Evolutionary conservation across 805 yeast species (phyloP), one percentile per base, ranked within the genome.

Genomic region (Ogataea philodendri): DNA sequence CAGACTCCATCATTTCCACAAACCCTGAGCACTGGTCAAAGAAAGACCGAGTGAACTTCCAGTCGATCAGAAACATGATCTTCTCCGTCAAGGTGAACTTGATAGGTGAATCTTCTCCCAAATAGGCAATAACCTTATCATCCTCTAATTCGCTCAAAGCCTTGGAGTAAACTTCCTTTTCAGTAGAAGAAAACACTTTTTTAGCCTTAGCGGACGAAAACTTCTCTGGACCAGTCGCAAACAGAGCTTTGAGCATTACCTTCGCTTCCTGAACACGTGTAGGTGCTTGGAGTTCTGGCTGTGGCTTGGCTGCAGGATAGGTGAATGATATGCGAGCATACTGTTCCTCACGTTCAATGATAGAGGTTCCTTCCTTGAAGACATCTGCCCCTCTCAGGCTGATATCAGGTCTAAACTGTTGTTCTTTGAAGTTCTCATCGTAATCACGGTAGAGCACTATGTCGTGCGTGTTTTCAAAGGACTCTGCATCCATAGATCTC

Each of bases 301-400:
- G 14, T 15, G 48, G 31, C 15, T 40, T 41, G 5, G 37, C 49
- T 11, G 44, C 40, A 4, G 66, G 54, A 30, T 54, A 62, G 16
- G 69, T 60, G 51, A 75, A 81, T 0, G 72, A 59, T 2, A 65
- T 59, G 22, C 63, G 65, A 0, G 75, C 58, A 31, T 80, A 57
- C 17, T 67, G 60, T 8, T 72, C 72, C 47, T 84, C 89, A 35
- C 83, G 74, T 48, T 81, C 87, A 35, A 81, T 63, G 81, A 84
- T 77, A 1, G 95, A 81, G 18, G 73, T 67, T 32, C 52, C 40
- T 18, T 70, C 74, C 26, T 70, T 78, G 32, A 67, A 63, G 17
- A 73, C 66, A 15, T 74, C 77, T 11, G 51, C 44, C 2, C 57
- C 63, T 22, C 39, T 35, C 3, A 43, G 42, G 10, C 46, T 54